Evolutionary conservation across 1,139 yeast genomes (phyloP), one percentile per base, ranked within the genome.

Genomic region (Yamadazyma friedrichii): DNA sequence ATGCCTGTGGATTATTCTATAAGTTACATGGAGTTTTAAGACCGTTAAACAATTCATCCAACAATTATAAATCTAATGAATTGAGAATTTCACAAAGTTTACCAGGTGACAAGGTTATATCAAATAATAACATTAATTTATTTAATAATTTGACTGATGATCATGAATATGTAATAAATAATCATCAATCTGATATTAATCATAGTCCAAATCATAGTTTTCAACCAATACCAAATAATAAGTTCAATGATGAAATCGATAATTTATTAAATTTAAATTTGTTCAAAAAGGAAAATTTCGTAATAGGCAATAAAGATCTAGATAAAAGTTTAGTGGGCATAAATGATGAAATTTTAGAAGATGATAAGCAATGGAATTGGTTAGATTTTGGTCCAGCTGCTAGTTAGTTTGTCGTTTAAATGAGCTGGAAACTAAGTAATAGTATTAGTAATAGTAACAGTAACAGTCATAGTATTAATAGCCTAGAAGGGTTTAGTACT

Each of bases 1-100:
- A 72, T 49, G 78, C 77, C 0, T 72, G 78, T 52, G 78, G 78
- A 3, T 61, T 72, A 40, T 71, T 71, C 48, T 69, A 67, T 51
- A 70, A 70, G 50, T 57, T 71, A 36, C 76, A 71, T 49, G 76
- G 77, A 3, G 72, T 69, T 2, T 63, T 70, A 49, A 55, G 78
- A 29, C 77, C 77, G 4, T 54, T 70, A 35, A 65, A 58, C 43
- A 48, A 42, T 31, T 38, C 41, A 16, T 31, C 29, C 3, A 43
- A n/a, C 4, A 20, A 20, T 20, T 20, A 20, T 10, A 10, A 35
- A 12, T 11, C 28, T 11, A 15, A 20, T 20, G 24, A 27, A 4
- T 28, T 27, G 33, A 6, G n/a, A 2, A 25, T 24, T 15, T 30
- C 34, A 8, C 34, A 29, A 16, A 8, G 17, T 8, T 15, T 30